Percentiles rank a stretch among this genome's conserved stretches.
These are phyloP conservation scores for Fragilariopsis cylindrus DNA, from an alignment of 108 stramenopile species.

Conservation along the genomic window DNA sequence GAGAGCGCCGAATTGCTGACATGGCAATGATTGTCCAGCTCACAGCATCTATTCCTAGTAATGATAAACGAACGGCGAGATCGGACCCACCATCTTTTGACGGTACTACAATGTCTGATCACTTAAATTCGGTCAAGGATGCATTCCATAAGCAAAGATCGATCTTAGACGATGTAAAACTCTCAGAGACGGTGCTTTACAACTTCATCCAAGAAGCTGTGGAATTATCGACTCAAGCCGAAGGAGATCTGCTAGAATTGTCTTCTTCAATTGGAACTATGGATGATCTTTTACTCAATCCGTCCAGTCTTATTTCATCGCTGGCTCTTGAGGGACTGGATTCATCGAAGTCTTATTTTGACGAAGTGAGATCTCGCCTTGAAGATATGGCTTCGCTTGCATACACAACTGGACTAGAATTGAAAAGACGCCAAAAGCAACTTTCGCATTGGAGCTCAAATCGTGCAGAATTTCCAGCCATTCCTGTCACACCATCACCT, in stretches of 20 bases:
- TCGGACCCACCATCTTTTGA: conserved; percentile 14
- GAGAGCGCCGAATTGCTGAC: too few relatives aligned
- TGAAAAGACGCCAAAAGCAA: conserved; percentile 8
- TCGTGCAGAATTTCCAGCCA: neutral
- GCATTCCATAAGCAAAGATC: conserved; percentile 5
- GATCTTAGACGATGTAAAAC: conserved; percentile 12
- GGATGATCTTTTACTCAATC: conserved; percentile 11
- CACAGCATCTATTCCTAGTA: too few relatives aligned
- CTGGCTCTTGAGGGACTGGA: conserved; percentile 11
- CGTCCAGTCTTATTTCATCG: conserved; percentile 9
- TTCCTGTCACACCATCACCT: conserved; percentile 10
- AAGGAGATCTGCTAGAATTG: conserved; percentile 8
- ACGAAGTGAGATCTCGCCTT: conserved; percentile 12
- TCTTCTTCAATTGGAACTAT: conserved; percentile 9
- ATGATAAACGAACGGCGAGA: neutral
- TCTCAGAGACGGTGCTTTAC: conserved; percentile 11
- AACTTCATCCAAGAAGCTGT: conserved; percentile 11
- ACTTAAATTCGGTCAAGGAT: conserved; percentile 10
- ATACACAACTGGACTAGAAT: conserved; percentile 12
- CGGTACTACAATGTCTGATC: neutral
- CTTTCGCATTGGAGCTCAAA: conserved; percentile 13
- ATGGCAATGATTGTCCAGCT: too few relatives aligned
- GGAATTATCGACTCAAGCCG: neutral
- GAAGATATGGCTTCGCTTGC: conserved; percentile 20
- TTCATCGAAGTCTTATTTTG: neutral